phyloP scores from a whole-genome alignment of 495 filamentous ascomycete species.

The Penicillium antarcticum region DNA sequence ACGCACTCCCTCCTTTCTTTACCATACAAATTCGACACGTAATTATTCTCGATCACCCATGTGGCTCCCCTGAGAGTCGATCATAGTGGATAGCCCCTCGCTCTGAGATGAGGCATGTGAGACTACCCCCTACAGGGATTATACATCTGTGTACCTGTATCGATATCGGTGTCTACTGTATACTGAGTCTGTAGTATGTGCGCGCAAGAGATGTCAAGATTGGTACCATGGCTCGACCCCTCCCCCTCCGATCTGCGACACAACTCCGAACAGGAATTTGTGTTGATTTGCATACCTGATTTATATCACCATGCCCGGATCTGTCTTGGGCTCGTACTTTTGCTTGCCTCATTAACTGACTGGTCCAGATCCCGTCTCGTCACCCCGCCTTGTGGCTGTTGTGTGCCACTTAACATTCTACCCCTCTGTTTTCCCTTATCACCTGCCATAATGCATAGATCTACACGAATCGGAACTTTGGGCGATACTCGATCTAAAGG shows the following conservation, averaged over 20 bases:
- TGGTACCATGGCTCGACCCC: neutral
- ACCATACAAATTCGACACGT: slow-evolving; percentile 24
- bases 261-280: too few relatives aligned
- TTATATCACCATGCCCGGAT: too few relatives aligned
- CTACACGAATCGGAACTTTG: slow-evolving; percentile 22
- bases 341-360: slow-evolving; percentile 10
- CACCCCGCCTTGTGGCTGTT: slow-evolving; percentile 29
- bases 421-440: slow-evolving; percentile 10
- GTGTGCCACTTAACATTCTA: slow-evolving; percentile 22
- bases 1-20: slow-evolving; percentile 24
- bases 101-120: too few relatives aligned
- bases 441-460: slow-evolving; percentile 19
- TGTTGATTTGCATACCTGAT: too few relatives aligned
- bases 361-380: slow-evolving; percentile 15
- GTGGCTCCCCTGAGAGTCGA: slow-evolving; percentile 5
- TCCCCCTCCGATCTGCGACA: slow-evolving; percentile 2
- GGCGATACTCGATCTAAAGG: slow-evolving; percentile 10
- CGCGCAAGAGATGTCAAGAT: too few relatives aligned
- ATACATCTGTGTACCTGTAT: too few relatives aligned
- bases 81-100: too few relatives aligned
- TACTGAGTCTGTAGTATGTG: too few relatives aligned
- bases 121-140: too few relatives aligned
- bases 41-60: slow-evolving; percentile 15
- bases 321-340: too few relatives aligned
- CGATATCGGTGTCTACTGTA: too few relatives aligned